Base-by-base conservation (phyloP, 2,329 filamentous ascomycete species). In the Dothistroma pini region DNA sequence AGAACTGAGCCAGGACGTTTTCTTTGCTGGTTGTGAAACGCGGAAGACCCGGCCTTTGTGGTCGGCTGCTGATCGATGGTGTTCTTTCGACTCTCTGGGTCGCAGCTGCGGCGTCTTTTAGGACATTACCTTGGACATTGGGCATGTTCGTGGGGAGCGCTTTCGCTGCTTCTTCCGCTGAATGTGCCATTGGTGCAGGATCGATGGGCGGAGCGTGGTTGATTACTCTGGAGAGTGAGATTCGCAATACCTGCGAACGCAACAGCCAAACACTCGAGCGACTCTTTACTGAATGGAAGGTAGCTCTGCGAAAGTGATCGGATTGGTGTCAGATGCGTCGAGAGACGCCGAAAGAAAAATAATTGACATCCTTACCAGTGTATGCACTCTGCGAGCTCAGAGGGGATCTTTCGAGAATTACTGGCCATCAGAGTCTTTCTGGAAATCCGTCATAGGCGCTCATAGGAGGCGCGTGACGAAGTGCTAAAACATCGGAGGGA, bases 1-100 rank as follows among this genome's bases (percentile, higher is more conserved):
- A 96, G 78, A 84, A 70, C 38, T 68, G 63, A n/a, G 68, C 61
- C 8, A 75, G 63, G 12, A 72, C 68, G 52, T 74, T 72, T 54
- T 75, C 72, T 60, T 73, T 70, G 48, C 67, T 71, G 16, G 69
- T 70, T 3, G 71, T 72, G 65, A 74, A 74, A 49, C 71, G 65
- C 22, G 69, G 68, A 52, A 72, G 60, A 19, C 68, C 69, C 1
- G 69, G 69, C 21, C 69, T 59, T 35, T 65, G 58, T 19, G 50
- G 59, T 47, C 64, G 51, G 1, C 52, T 50, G 16, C 52, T 58
- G 54, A 59, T 41, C 2, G 54, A 47, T 50, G 52, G 29, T 53
- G 29, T 32, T 53, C 56, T 55, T 25, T 62, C 55, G 22, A 59
- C 57, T 22, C 57, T 44, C n/a, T 49, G 54, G 7, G 65, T 63